A percentile compares a stretch with the other conserved stretches of the same genome.
These are phyloP conservation scores for Dittrichia graveolens DNA, from an alignment of 129 eudicot genomes.

Conservation along the genomic window DNA sequence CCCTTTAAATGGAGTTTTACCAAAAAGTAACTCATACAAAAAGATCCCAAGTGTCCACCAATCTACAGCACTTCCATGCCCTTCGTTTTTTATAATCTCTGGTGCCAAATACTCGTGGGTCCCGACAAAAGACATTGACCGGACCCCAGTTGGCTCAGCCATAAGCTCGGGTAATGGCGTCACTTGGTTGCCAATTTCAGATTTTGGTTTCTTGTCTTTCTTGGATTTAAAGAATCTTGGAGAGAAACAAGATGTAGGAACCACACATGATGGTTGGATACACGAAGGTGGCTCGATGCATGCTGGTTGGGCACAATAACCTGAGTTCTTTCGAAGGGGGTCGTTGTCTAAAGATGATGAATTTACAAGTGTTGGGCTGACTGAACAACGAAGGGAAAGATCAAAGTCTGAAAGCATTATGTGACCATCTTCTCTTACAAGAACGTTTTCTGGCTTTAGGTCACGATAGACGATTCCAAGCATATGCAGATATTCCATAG, in stretches of 20 bases:
- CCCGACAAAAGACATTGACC: constrained; percentile 97
- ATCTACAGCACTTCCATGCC: constrained; percentile 94
- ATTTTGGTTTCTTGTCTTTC: constrained; percentile 62
- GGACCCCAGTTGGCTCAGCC: constrained; percentile 89
- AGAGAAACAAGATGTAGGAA: constrained; percentile 80
- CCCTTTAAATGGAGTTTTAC: constrained; percentile 93
- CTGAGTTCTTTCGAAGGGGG: constrained; percentile 46
- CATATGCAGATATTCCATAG: constrained; percentile 96
- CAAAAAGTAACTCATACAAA: constrained; percentile 71
- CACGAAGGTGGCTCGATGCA: constrained; percentile 86
- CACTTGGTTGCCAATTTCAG: constrained; percentile 70
- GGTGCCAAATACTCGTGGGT: constrained; percentile 96
- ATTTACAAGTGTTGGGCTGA: constrained; percentile 82
- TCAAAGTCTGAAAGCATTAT: constrained; percentile 92
- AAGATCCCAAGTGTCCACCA: constrained; percentile 98
- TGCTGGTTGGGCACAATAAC: constrained; percentile 71
- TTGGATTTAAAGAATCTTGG: constrained; percentile 81
- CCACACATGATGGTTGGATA: constrained; percentile 82
- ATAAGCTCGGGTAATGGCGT: constrained; percentile 91
- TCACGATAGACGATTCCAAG: constrained; percentile 94
- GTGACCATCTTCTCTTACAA: constrained; percentile 95
- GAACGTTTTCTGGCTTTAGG: constrained; percentile 92
- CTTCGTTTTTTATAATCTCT: constrained; percentile 90
- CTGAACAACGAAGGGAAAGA: constrained; percentile 84
- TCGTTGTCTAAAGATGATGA: constrained; percentile 52